Conservation (phyloP, 768 basidiomycete genomes). For the Gymnopilus junonius region DNA sequence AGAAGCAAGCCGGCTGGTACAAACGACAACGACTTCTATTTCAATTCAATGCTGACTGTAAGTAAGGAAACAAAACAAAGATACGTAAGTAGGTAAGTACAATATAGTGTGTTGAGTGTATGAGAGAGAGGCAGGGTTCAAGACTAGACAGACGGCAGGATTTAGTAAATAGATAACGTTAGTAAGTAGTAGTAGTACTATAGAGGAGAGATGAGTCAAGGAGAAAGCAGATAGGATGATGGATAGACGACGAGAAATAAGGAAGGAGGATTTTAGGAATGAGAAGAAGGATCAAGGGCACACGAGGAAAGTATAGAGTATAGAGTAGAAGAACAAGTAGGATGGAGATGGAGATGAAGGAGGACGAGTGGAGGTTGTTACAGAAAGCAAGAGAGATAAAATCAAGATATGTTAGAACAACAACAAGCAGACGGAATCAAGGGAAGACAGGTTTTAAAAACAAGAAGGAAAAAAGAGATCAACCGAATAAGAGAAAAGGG, state of each 20-base stretch:
- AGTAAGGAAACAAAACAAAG: too few species aligned
- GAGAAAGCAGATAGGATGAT: not conserved
- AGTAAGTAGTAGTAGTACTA: not conserved
- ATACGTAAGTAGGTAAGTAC: slow-evolving; percentile 1
- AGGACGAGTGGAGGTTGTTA: not conserved
- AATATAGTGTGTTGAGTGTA: slow-evolving; percentile 1
- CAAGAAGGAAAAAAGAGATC: not conserved
- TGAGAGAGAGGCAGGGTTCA: too few species aligned
- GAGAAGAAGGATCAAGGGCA: not conserved
- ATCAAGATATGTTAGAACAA: not conserved
- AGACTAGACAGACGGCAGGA: not conserved
- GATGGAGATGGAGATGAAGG: not conserved
- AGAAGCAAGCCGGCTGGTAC: too few species aligned
- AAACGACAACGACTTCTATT: not conserved
- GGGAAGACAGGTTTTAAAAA: not conserved
- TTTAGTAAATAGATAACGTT: not conserved
- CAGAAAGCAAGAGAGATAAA: not conserved
- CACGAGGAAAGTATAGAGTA: not conserved
- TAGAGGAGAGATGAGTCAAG: not conserved
- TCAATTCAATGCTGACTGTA: not conserved
- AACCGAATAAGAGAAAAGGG: not conserved
- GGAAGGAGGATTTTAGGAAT: not conserved
- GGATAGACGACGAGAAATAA: not conserved
- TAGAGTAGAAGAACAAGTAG: not conserved
- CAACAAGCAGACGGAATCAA: not conserved